These are phyloP conservation scores for Fusarium lyarnte DNA, from an alignment of 2,329 filamentous ascomycete species.

Conservation along the genomic window DNA sequence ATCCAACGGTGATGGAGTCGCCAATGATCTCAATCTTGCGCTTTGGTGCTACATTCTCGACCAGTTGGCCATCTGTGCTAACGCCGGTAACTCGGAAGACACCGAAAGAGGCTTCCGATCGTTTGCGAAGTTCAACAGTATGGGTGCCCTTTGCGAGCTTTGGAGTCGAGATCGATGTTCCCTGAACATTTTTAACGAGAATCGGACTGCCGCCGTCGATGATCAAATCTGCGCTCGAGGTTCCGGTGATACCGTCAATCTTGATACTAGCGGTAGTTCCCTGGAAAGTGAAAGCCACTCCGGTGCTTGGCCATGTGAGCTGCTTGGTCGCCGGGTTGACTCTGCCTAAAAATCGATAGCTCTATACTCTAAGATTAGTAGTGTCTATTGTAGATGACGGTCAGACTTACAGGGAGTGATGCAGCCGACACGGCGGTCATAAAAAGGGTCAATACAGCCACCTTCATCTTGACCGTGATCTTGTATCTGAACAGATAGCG, in stretches of 20 bases:
- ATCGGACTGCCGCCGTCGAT: conserved; percentile 23
- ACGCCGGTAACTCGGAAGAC: conserved; percentile 4
- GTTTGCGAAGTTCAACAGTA: conserved; percentile 28
- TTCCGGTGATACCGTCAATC: conserved; percentile 8
- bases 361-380: neutral
- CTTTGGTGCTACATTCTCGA: conserved; percentile 38
- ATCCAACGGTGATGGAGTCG: conserved; percentile 57
- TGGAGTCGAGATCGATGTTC: conserved; percentile 8
- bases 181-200: conserved; percentile 10
- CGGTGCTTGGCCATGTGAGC: conserved; percentile 57
- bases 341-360: conserved; percentile 48
- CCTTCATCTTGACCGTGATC: conserved; percentile 8
- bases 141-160: conserved; percentile 16
- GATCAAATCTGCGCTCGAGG: conserved; percentile 25
- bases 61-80: conserved; percentile 17
- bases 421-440: conserved; percentile 6
- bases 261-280: conserved; percentile 52
- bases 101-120: conserved; percentile 24
- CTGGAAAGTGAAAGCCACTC: conserved; percentile 53
- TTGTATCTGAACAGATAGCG: neutral
- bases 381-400: rapidly evolving
- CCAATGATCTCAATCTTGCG: conserved; percentile 56
- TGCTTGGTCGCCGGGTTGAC: conserved; percentile 55
- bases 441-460: neutral
- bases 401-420: neutral